Base-by-base conservation (phyloP, 2,329 filamentous ascomycete genomes). In the Fusarium nygamai region DNA sequence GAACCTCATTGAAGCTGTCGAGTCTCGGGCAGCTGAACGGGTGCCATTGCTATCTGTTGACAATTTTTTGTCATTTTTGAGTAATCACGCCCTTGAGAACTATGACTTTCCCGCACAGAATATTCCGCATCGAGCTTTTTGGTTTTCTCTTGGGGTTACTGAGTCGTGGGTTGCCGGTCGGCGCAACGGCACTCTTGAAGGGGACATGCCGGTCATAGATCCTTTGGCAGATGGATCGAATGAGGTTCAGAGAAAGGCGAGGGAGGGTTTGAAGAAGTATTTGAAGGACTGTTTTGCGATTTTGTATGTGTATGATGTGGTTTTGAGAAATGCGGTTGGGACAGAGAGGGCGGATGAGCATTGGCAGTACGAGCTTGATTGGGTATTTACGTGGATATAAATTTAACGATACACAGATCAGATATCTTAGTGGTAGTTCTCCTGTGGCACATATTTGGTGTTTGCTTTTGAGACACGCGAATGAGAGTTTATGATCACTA, bases 281-380 rank as follows among this genome's bases (percentile, higher is more conserved):
- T 34, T 69, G 17, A 69, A 69, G 8, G 14, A 64, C 5, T 68
- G 51, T 1, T 69, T 69, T 68, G 67, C 57, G 3, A 59, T 68
- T 33, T 51, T 69, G 6, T 68, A 69, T n/a, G 39, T 58, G 0
- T 69, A 68, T 38, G 64, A 69, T 29, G 38, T 59, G 3, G 20
- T 69, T 16, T 12, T 68, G 17, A 39, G 39, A 5, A 10, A 41
- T 0, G 5, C 11, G 2, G 17, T 43, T 8, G 29, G 34, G 13
- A 1, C 1, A 0, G 13, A 19, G 7, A 14, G 2, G 1, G 34
- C 46, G 1, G 13, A 54, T 13, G 58, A 61, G 9, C 3, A 39
- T 54, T 61, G 58, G 58, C n/a, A 6, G 4, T 1, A 27, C 1
- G 58, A 61, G 27, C 22, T 41, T 4, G 10, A 0, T 2, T 10